Conservation (phyloP, 192 early-diverging fungal species). For the Phycomyces nitens region DNA sequence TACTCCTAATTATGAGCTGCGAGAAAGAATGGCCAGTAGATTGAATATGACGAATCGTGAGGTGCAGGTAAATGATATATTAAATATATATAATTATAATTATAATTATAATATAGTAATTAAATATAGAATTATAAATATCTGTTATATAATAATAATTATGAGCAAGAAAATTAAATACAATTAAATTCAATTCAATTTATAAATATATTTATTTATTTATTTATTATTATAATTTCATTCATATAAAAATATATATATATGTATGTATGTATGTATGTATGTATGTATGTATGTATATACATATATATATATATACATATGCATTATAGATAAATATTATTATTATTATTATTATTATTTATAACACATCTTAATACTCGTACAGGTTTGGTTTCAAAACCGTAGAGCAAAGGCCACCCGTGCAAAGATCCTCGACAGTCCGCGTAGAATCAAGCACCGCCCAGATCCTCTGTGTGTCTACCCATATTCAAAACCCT, state of each 20-base stretch:
- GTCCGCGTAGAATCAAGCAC: conserved; percentile 3
- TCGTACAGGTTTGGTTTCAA: conserved; percentile 75
- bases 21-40: conserved; percentile 67
- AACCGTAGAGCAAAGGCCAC: conserved; percentile 79
- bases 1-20: conserved; percentile 73
- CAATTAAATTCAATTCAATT: no score
- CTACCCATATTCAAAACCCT: not conserved
- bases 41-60: conserved; percentile 78
- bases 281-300: not conserved
- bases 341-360: conserved; percentile 19
- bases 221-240: no score
- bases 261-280: not conserved
- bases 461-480: conserved; percentile 1
- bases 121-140: no score
- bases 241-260: not conserved
- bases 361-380: conserved; percentile 16
- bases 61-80: conserved; percentile 57
- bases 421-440: conserved; percentile 38
- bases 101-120: conserved; percentile 4
- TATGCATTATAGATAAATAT: conserved; percentile 9
- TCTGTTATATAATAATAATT: no score
- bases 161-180: no score
- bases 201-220: no score
- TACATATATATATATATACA: not conserved
- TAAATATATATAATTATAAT: conserved; percentile 5